Percentiles rank a stretch among this genome's conserved stretches.
Conservation (phyloP, 2,329 filamentous ascomycete genomes). For the Colletotrichum sidae region DNA sequence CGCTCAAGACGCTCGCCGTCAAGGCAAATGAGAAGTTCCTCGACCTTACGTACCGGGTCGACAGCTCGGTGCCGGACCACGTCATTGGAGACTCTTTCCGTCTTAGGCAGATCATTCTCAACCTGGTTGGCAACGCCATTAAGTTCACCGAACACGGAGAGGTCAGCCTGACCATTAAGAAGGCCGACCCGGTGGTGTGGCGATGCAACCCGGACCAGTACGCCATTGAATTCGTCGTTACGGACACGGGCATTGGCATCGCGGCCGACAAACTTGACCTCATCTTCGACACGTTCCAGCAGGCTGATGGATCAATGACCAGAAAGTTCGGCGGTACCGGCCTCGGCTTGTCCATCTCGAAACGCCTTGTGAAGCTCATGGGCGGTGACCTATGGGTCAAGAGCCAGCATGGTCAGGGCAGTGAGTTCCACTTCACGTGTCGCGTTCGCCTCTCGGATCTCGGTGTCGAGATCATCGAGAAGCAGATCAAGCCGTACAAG, state of each 20-base stretch:
- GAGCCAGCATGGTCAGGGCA: constrained; percentile 90
- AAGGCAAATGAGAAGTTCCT: constrained; percentile 97
- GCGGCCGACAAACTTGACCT: constrained; percentile 94
- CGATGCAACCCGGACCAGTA: constrained; percentile 81
- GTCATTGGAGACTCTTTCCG: constrained; percentile 97
- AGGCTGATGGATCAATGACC: constrained; percentile 96
- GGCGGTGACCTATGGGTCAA: constrained; percentile 96
- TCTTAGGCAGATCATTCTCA: constrained; percentile 94
- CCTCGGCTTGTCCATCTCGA: constrained; percentile 93
- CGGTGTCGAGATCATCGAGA: constrained; percentile 81
- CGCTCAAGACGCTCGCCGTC: constrained; percentile 94
- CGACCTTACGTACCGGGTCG: constrained; percentile 92
- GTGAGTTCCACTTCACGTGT: constrained; percentile 97
- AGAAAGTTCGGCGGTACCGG: constrained; percentile 96
- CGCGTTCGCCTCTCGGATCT: constrained; percentile 86
- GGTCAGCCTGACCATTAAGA: constrained; percentile 91
- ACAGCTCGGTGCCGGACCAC: constrained; percentile 92
- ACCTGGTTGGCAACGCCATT: constrained; percentile 97
- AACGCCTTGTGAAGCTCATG: constrained; percentile 95
- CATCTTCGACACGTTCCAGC: constrained; percentile 99
- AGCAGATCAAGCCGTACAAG: constrained; percentile 89
- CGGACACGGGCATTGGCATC: constrained; percentile 97
- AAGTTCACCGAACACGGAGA: constrained; percentile 98
- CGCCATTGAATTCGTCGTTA: constrained; percentile 94
- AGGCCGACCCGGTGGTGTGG: constrained; percentile 71